phyloP scores from a whole-genome alignment of 768 basidiomycete species.

The Hydnomerulius pinastri region DNA sequence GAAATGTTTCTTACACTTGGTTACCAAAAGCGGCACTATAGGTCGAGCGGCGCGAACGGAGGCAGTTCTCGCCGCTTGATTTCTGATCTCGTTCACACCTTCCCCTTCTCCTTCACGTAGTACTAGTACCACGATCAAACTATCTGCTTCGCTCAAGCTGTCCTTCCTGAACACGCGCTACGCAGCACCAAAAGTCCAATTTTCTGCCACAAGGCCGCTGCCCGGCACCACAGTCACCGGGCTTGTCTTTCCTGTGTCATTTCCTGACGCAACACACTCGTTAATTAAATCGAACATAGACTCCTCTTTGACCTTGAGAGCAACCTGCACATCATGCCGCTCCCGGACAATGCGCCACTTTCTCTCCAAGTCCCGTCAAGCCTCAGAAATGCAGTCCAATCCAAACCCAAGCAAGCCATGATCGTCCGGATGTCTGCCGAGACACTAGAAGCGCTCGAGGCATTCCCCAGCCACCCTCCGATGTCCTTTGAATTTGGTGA shows the following conservation, averaged over 20 bases:
- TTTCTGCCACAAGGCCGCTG: not conserved
- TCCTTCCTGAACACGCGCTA: not conserved
- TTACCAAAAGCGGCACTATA: not conserved
- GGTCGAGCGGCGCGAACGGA: not conserved
- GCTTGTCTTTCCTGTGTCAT: conserved; percentile 2
- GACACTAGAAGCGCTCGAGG: conserved; percentile 67
- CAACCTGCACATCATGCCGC: conserved; percentile 55
- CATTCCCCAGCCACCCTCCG: conserved; percentile 42
- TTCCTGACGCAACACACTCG: not conserved
- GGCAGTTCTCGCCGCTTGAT: conserved; percentile 2
- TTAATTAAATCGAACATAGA: not conserved
- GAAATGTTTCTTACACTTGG: no score
- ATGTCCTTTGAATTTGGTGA: conserved; percentile 67
- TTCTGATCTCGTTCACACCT: conserved; percentile 11
- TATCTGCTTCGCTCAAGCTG: no score
- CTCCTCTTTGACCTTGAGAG: not conserved
- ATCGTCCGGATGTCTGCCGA: conserved; percentile 74
- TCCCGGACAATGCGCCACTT: conserved; percentile 55
- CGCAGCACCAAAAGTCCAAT: not conserved
- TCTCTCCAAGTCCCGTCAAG: conserved; percentile 59
- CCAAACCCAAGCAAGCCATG: conserved; percentile 73
- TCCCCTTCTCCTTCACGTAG: conserved; percentile 2
- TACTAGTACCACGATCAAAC: not conserved
- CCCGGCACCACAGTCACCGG: not conserved
- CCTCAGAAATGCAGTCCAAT: conserved; percentile 55